Evolutionary conservation across 805 yeast species (phyloP).

Genomic region (Kluyveromyces dobzhanskii): DNA sequence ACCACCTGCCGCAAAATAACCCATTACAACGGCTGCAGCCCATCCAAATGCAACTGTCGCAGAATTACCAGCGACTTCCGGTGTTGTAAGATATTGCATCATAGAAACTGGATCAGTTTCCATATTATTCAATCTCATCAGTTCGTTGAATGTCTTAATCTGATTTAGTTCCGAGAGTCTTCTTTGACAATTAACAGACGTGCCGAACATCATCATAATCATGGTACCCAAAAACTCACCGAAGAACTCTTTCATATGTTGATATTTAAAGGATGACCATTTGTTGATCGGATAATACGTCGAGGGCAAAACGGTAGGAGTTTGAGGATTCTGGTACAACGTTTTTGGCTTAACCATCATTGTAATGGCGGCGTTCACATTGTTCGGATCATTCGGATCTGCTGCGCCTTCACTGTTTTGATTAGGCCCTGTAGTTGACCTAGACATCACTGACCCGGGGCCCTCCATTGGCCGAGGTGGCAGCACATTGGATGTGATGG

Average conservation of each 20-base stretch:
- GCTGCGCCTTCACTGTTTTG: slow-evolving; percentile 5
- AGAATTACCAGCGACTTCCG: slow-evolving; percentile 33
- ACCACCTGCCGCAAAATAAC: slow-evolving; percentile 44
- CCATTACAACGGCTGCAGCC: slow-evolving; percentile 48
- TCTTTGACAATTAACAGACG: slow-evolving; percentile 41
- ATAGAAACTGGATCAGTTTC: slow-evolving; percentile 4
- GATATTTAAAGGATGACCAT: slow-evolving; percentile 30
- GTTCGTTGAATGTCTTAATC: slow-evolving; percentile 10
- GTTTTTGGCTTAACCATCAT: slow-evolving; percentile 31
- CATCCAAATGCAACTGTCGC: slow-evolving; percentile 39
- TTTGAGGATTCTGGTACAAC: slow-evolving; percentile 31
- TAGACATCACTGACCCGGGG: slow-evolving; percentile 1
- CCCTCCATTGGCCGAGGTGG: neutral
- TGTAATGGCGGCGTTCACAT: slow-evolving; percentile 15
- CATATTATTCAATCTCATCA: slow-evolving; percentile 7
- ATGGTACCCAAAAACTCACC: slow-evolving; percentile 48
- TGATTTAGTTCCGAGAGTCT: slow-evolving; percentile 27
- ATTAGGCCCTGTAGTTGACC: slow-evolving; percentile 1
- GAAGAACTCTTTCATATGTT: slow-evolving; percentile 35
- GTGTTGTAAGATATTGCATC: slow-evolving; percentile 11
- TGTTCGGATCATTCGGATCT: slow-evolving; percentile 5
- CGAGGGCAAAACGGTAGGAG: slow-evolving; percentile 31
- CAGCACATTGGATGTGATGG: slow-evolving; percentile 18
- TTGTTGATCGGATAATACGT: slow-evolving; percentile 30
- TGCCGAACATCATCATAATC: slow-evolving; percentile 39